These are phyloP conservation scores for Amanita molliuscula DNA, from an alignment of 768 basidiomycete species.

Conservation along the genomic window DNA sequence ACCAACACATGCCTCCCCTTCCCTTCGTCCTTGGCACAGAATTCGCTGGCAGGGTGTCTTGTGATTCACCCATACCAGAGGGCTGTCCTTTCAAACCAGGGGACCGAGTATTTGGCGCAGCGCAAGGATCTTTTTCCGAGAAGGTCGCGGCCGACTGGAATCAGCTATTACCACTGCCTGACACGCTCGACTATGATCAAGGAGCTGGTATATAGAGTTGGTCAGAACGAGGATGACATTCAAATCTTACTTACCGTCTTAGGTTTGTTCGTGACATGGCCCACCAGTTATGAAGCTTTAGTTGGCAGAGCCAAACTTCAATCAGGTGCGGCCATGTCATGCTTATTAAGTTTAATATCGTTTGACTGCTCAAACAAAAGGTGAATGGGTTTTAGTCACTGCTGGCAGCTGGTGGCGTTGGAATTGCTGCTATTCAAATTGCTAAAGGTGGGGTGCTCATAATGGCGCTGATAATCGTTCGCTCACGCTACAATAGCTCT, in stretches of 20 bases:
- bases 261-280: conserved; percentile 85
- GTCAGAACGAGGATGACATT: not conserved
- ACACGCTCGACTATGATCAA: conserved; percentile 70
- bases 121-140: conserved; percentile 76
- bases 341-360: not conserved
- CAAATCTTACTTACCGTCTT: not conserved
- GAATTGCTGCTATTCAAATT: conserved; percentile 84
- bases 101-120: conserved; percentile 80
- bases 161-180: conserved; percentile 56
- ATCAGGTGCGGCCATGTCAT: conserved; percentile 36
- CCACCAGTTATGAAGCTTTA: conserved; percentile 88
- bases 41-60: conserved; percentile 71
- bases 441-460: conserved; percentile 58
- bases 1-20: conserved; percentile 73
- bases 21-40: conserved; percentile 84
- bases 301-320: conserved; percentile 77
- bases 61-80: conserved; percentile 62
- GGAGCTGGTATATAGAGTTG: conserved; percentile 52
- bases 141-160: conserved; percentile 46
- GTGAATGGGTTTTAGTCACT: conserved; percentile 88
- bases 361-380: conserved; percentile 21
- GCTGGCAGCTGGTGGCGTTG: conserved; percentile 96
- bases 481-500: conserved; percentile 36
- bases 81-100: conserved; percentile 75
- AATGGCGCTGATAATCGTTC: too few relatives aligned